phyloP scores from a whole-genome alignment of 805 yeast genomes.

The Wickerhamomyces bovis region DNA sequence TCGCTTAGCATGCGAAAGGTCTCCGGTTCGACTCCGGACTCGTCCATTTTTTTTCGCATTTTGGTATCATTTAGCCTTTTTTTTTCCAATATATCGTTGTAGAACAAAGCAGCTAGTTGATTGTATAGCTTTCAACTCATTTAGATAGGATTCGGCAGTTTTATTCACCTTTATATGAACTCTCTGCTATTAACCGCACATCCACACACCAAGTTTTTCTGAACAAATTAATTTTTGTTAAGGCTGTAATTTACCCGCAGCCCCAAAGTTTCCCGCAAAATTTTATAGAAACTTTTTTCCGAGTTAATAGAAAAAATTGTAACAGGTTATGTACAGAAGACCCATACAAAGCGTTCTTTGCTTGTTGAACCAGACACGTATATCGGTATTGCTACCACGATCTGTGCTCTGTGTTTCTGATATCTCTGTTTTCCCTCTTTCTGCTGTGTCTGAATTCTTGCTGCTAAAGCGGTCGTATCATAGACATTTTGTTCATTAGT shows the following conservation, averaged over 20 bases:
- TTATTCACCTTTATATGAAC: not conserved
- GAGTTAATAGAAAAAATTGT: not conserved
- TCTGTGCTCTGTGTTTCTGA: not conserved
- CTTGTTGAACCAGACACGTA: not conserved
- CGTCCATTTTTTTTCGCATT: conserved; percentile 43
- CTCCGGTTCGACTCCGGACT: conserved; percentile 75
- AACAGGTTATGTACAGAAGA: not conserved
- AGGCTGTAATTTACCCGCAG: not conserved
- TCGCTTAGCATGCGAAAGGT: conserved; percentile 76
- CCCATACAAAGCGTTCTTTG: not conserved
- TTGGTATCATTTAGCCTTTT: too few relatives aligned
- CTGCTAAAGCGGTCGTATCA: not conserved
- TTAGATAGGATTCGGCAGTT: not conserved
- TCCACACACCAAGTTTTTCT: not conserved
- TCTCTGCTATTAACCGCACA: not conserved
- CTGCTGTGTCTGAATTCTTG: not conserved
- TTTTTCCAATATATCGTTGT: too few relatives aligned
- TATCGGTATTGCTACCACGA: not conserved
- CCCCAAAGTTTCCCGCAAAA: not conserved
- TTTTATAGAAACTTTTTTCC: not conserved
- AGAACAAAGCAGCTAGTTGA: too few relatives aligned
- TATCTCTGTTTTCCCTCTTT: not conserved
- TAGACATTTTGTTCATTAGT: not conserved
- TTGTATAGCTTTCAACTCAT: not conserved
- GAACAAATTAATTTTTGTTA: not conserved